A percentile compares a stretch with the other conserved stretches of the same genome.
phyloP scores from a whole-genome alignment of 345 rosid species.

The Brassica cretica region DNA sequence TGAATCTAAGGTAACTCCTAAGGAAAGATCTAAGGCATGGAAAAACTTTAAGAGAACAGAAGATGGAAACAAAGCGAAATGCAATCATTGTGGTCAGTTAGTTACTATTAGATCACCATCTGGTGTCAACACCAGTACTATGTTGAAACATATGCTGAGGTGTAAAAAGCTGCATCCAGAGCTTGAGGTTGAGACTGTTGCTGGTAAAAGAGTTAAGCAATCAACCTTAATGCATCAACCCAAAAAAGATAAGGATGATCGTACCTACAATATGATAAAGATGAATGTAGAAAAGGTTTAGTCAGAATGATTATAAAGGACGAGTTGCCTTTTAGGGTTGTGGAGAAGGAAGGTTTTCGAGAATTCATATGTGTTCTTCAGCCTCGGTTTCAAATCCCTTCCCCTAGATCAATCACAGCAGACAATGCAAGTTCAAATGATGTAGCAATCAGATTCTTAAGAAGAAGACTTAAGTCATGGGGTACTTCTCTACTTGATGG shows the following conservation, averaged over 20 bases:
- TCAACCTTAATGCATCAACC: background rate
- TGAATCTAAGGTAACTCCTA: background rate
- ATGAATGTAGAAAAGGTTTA: background rate
- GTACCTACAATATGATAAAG: background rate
- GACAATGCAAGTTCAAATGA: constrained; percentile 33
- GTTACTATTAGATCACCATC: background rate
- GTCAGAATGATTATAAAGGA: background rate
- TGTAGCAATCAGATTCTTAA: background rate
- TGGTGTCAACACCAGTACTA: background rate
- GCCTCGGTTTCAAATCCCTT: background rate
- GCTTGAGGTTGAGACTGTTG: background rate
- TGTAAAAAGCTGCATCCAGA: background rate
- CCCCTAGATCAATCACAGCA: background rate
- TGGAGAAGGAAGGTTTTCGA: background rate
- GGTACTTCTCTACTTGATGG: constrained; percentile 2
- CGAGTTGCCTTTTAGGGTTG: background rate
- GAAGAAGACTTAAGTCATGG: constrained; percentile 6
- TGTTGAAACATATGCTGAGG: background rate
- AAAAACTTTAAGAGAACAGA: background rate
- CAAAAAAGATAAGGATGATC: background rate
- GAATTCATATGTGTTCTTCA: background rate
- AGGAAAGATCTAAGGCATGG: background rate
- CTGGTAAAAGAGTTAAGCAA: background rate
- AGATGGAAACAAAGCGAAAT: background rate
- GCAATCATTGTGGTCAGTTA: background rate